Conservation (phyloP, 805 yeast genomes). For the Metschnikowia anglica region DNA sequence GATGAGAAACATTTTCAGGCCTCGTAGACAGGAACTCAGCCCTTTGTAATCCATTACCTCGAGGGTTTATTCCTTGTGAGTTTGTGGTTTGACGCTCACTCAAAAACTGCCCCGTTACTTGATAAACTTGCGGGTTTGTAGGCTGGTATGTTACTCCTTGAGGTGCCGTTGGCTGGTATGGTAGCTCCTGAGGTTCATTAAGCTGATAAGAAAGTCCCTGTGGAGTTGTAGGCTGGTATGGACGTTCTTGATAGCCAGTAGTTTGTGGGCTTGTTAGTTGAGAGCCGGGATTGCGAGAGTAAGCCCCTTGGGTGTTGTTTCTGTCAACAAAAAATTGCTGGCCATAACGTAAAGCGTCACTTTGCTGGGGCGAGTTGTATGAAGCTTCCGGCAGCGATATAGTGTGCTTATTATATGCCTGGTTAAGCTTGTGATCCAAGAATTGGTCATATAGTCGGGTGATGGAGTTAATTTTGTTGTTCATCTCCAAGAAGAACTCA, state of each 20-base stretch:
- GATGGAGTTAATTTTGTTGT: conserved; percentile 73
- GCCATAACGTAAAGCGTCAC: neutral
- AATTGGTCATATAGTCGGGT: conserved; percentile 73
- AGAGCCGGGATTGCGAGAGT: neutral
- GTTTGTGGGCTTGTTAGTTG: neutral
- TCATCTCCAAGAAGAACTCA: conserved; percentile 68
- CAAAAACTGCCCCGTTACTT: neutral
- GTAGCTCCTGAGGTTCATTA: neutral
- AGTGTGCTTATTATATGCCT: conserved; percentile 37
- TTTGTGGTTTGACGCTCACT: neutral
- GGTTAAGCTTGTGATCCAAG: conserved; percentile 51
- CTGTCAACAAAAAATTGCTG: conserved; percentile 3
- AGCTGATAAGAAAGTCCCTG: neutral
- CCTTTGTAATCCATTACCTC: too few relatives aligned
- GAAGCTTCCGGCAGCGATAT: conserved; percentile 5
- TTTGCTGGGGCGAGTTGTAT: conserved; percentile 1
- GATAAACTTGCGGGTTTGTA: neutral
- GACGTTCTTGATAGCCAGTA: conserved; percentile 1
- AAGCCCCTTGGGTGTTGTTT: neutral
- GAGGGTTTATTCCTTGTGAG: too few relatives aligned
- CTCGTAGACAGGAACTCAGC: neutral
- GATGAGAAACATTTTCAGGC: neutral
- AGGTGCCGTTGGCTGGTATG: neutral
- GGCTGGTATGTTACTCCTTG: neutral
- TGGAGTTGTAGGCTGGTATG: conserved; percentile 2